Evolutionary conservation across 2,329 filamentous ascomycete genomes (phyloP), one percentile per base, ranked within the genome.

Genomic region (Thelonectria olida): DNA sequence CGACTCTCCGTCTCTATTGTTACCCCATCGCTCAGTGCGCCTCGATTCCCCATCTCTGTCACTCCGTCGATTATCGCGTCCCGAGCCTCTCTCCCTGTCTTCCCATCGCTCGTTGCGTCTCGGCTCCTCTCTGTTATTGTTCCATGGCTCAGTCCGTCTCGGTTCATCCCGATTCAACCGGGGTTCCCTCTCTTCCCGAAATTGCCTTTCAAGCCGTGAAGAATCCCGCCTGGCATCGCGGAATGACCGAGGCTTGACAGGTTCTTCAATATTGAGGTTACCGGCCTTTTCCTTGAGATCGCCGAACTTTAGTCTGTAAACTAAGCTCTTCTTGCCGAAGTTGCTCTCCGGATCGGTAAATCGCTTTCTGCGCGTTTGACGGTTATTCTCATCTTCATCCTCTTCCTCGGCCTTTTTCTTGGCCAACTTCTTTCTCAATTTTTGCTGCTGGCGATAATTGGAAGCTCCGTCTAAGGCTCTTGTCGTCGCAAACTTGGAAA

Each of bases 251-350:
- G 70, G 68, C 22, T 58, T 56, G n/a, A 75, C 68, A 5, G 71
- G 70, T 41, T 75, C 63, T 23, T 72, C 60, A 36, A 75, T 49
- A 3, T 68, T 56, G 20, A 75, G 57, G 10, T 63, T 61, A 8
- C 65, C 66, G 2, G 70, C 72, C 22, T 67, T 63, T 13, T 75
- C 68, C 48, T 73, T 76, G 8, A 75, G 65, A 13, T 69, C 67
- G 4, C 82, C 84, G 53, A 80, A 77, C 67, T 85, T 85, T 60
- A 85, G 70, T 67, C 83, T 77, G 55, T 85, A 87, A 2, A 88
- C 85, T 15, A 86, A 62, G 64, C 86, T 88, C 45, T 75, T 80
- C 74, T 85, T 85, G 17, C 85, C 86, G 68, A 86, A 86, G 1
- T 70, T 63, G 17, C 74, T 78, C 2, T 80, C 74, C 0, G 82